Evolutionary conservation across 495 filamentous ascomycete species (phyloP), one percentile per base, ranked within the genome.

Genomic region (Aspergillus funiculosus): DNA sequence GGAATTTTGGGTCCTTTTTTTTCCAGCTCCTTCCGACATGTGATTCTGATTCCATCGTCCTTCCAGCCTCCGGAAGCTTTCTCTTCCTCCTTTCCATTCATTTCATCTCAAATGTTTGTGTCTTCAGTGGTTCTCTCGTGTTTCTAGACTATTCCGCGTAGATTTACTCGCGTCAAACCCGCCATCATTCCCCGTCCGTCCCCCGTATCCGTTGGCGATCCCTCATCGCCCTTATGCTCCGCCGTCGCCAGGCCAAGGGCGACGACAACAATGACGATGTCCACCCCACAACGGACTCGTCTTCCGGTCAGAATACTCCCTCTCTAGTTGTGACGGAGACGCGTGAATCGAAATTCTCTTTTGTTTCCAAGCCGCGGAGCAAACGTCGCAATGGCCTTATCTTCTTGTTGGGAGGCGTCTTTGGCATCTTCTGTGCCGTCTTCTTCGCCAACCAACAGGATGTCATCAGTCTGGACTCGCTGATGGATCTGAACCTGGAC

Each of bases 391-490:
- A 78, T 65, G 79, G 81, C 1, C 78, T 89, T 39, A 86, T 95
- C 28, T 96, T 96, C 68, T 58, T 80, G 6, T 63, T 95, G 26
- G 90, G 90, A 21, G 87, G 86, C 24, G 52, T 95, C 26, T 89
- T 94, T 58, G 90, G 90, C 14, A 72, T 96, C 43, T 67, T 87
- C 7, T 71, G 83, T 20, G 90, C 90, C 3, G 78, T 86, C 29
- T 84, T 94, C 62, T 90, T 96, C 52, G 90, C 88, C 14, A 77
- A 81, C 38, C 86, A 77, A 59, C 85, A 87, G 66, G 87, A 94
- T 56, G 75, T 94, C 39, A 85, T 94, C 51, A 86, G 85, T 46
- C 68, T 96, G 46, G 85, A 87, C 31, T 82, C 82, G 46, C 59
- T 95, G 43, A 77, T 83, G 59, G 85, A 91, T 46, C 65, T 96